Base-by-base conservation (phyloP, 495 filamentous ascomycete genomes). In the Penicillium silybi region DNA sequence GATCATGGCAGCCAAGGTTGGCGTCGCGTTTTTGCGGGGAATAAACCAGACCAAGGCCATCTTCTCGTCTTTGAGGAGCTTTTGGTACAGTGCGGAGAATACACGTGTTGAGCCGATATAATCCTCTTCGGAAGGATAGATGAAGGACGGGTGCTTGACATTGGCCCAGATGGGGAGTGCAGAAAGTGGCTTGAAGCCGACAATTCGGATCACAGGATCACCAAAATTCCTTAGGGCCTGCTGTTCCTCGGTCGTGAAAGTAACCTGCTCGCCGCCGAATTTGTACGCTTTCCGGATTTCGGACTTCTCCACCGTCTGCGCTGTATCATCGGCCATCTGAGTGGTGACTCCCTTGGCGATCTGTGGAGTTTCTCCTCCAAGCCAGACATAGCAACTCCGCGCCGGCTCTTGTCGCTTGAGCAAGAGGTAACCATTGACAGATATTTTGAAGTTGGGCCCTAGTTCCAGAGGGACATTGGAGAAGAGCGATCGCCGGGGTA, bases 271-370 rank as follows among this genome's bases (percentile, higher is more conserved):
- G 17, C 89, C 90, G 26, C 92, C 95, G 57, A 96, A 97, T 59
- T 92, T 96, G 73, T 92, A 99, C 0, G 92, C 95, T 61, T 95
- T 97, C 47, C 86, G 84, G 32, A 96, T 81, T 52, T 96, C 89
- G 8, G 67, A 66, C 58, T 92, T 92, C 48, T 96, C 89, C 2
- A 97, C 82, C 0, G 80, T 78, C 29, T 84, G 77, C 4, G 83
- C 81, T 1, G 84, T 88, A 53, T 92, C 87, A 19, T 88, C 88
- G 16, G 88, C 85, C 37, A 89, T 73, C 44, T 84, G 80, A 1
- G 82, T 82, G 0, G 90, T 90, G 44, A 82, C 76, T 2, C 85
- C 86, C 19, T 83, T 76, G 10, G 82, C 91, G 40, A 97, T 85
- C 62, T 96, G 86, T 3, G 87, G 77, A 47, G 83, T 85, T 61